phyloP scores from a whole-genome alignment of 305 asterid genomes.

The Solanum hybrid region DNA sequence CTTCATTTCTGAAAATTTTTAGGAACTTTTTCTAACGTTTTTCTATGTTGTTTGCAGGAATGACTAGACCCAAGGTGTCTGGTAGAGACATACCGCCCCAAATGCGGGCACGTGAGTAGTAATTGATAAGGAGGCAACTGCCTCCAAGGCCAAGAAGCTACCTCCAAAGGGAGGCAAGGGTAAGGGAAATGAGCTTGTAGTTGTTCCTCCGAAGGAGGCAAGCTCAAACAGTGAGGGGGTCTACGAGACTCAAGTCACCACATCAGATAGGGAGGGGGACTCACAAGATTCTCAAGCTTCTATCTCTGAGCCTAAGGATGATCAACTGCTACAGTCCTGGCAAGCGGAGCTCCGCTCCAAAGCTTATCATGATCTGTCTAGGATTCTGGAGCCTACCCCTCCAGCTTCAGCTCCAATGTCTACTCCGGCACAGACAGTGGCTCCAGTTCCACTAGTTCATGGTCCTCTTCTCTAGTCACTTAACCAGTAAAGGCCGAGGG shows the following conservation, averaged over 20 bases:
- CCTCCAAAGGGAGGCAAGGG: not conserved
- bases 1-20: not conserved
- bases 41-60: not conserved
- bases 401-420: not conserved
- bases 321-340: not conserved
- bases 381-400: not conserved
- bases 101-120: not conserved
- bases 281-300: not conserved
- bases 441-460: not conserved
- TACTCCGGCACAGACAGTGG: not conserved
- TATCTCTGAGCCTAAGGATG: not conserved
- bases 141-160: not conserved
- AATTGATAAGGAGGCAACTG: not conserved
- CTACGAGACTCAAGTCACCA: not conserved
- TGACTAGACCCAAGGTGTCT: not conserved
- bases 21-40: not conserved
- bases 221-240: not conserved
- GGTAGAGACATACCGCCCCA: not conserved
- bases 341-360: not conserved
- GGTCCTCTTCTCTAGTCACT: too few species aligned
- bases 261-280: not conserved
- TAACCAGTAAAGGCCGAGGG: too few species aligned
- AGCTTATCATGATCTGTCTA: not conserved
- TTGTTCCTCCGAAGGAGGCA: not conserved
- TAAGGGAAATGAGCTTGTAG: not conserved